Base-by-base conservation (phyloP, 257 asterid genomes). In the Rubia yunnanensis region DNA sequence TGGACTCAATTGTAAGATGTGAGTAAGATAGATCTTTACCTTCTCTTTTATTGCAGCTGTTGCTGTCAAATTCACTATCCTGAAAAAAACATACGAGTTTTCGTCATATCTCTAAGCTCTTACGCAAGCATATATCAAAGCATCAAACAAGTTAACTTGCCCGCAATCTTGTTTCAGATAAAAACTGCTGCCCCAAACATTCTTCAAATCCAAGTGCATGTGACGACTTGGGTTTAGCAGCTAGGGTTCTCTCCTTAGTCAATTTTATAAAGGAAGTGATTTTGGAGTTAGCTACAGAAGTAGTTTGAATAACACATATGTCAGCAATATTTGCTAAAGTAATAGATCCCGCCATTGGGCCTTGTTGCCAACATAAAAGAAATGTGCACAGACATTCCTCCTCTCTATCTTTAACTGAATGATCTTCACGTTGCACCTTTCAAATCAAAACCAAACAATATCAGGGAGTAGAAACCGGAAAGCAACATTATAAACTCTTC, bases 351-450 rank as follows among this genome's bases (percentile, higher is more conserved):
- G 38, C 38, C 36, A 70, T 81, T 55, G 83, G 87, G 32, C 91
- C 91, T 31, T 86, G 88, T 64, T 67, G 35, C 95, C 91, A 82
- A 28, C 22, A 61, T 24, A 86, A 50, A 30, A 82, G 62, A 72
- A 86, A 86, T n/a, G 72, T 68, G 83, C 88, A 86, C 60, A 24
- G 49, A 63, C 95, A 84, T 73, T 77, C 80, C 72, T 86, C 91
- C 66, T 80, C 86, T 59, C 76, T 83, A 70, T 62, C 74, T 49
- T 11, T 23, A 60, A 77, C 60, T 26, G 73, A 58, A 74, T 86
- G 95, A 15, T 23, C 5, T 74, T 56, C 60, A 38, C 5, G 80
- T 67, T 79, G 55, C 70, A 84, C 88, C 95, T 86, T 57, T 48
- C 59, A 67, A 61, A 35, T 49, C 7, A 30, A 50, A 57, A 36